Conservation (phyloP, 768 basidiomycete genomes). For the Rhodotorula diobovata region DNA sequence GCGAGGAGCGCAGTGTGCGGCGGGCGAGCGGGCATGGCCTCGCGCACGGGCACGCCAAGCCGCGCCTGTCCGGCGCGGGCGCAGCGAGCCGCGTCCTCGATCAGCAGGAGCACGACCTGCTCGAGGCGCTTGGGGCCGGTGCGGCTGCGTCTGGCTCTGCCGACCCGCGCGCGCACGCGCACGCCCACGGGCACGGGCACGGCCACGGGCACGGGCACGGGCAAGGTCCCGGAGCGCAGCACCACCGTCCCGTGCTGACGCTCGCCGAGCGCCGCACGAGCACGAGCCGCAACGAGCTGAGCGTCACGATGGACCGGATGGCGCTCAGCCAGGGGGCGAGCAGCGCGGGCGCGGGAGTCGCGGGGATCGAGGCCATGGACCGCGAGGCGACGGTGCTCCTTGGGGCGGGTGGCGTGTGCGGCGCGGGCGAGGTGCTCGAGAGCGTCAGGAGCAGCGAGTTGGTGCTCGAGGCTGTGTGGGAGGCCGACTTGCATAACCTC, state of each 20-base stretch:
- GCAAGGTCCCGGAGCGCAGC: no score
- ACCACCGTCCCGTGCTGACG: no score
- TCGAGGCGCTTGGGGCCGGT: conserved; percentile 12
- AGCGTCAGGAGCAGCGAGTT: not conserved
- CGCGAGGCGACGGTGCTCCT: conserved; percentile 42
- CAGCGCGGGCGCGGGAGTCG: conserved; percentile 45
- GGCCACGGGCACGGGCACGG: no score
- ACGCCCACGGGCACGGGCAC: not conserved
- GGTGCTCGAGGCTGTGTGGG: not conserved
- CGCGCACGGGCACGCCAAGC: not conserved
- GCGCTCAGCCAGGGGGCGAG: conserved; percentile 47
- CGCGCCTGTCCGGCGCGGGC: not conserved
- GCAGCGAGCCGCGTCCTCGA: not conserved
- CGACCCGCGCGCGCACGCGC: not conserved
- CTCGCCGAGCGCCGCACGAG: conserved; percentile 5
- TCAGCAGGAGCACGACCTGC: conserved; percentile 7
- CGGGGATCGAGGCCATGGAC: conserved; percentile 48
- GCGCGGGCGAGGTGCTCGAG: not conserved
- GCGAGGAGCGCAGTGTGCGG: not conserved
- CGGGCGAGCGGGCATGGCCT: not conserved
- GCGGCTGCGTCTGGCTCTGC: no score
- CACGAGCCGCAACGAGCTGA: conserved; percentile 47
- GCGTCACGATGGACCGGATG: conserved; percentile 65
- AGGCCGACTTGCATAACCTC: not conserved
- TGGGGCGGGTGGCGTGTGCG: no score